A percentile compares a stretch with the other conserved stretches of the same genome.
phyloP scores from a whole-genome alignment of 2,329 filamentous ascomycete genomes.

The Beauveria pseudobassiana region DNA sequence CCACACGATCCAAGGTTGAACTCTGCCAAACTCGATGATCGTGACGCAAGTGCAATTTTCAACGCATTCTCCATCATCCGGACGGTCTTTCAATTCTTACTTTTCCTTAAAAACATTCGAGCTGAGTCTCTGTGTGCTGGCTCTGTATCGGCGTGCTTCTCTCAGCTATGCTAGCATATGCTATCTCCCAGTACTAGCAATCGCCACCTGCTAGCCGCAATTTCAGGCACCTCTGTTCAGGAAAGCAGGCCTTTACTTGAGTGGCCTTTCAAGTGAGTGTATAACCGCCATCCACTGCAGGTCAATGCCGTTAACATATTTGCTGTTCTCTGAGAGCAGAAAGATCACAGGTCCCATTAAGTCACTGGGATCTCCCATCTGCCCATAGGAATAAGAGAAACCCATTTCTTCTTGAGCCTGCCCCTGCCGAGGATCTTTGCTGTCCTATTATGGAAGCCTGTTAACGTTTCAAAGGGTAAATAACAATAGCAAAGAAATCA shows the following conservation, averaged over 20 bases:
- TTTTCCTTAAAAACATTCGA: too few relatives aligned
- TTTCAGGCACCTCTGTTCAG: background rate
- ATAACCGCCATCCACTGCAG: slow-evolving; percentile 80
- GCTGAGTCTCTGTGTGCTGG: too few relatives aligned
- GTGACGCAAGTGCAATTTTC: too few relatives aligned
- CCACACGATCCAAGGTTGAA: too few relatives aligned
- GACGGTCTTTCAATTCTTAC: too few relatives aligned
- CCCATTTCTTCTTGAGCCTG: slow-evolving; percentile 85
- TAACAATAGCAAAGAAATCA: slow-evolving; percentile 12
- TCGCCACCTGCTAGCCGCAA: background rate
- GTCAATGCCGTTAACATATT: slow-evolving; percentile 67
- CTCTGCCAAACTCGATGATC: too few relatives aligned
- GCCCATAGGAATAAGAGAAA: slow-evolving; percentile 80
- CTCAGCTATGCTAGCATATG: background rate
- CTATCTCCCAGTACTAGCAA: background rate
- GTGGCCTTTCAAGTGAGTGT: slow-evolving; percentile 56
- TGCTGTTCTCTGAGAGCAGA: slow-evolving; percentile 70
- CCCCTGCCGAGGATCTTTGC: slow-evolving; percentile 89
- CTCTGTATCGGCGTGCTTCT: background rate
- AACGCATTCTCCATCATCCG: too few relatives aligned
- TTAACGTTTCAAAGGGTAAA: background rate
- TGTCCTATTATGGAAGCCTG: slow-evolving; percentile 47
- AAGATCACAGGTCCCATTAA: slow-evolving; percentile 90
- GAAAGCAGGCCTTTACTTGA: too few relatives aligned
- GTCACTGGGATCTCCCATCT: slow-evolving; percentile 88